Evolutionary conservation across 148 eudicot genomes (phyloP), one percentile per base, ranked within the genome.

Genomic region (Tetragonia tetragonoides): DNA sequence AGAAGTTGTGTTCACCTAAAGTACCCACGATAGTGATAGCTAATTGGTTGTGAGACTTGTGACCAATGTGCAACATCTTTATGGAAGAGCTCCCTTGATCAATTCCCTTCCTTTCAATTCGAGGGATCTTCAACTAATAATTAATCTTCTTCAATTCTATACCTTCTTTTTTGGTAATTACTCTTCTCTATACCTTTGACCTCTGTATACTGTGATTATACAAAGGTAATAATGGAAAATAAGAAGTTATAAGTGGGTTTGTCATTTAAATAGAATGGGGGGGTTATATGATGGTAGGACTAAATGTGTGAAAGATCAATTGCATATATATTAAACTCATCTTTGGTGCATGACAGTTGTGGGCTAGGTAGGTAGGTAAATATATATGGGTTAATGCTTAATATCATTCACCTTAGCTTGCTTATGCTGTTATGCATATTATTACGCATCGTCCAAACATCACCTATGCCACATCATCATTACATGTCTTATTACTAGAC

Each of bases 271-370:
- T 56, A 77, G 61, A 49, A 39, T 17, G 62, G 21, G 37, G 64
- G 66, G 60, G 82, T 0, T 10, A 54, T 10, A 0, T 10, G 11
- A 15, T 4, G 18, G 59, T 11, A 39, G 57, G 21, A 54, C 65
- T 70, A 78, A 63, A 66, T 66, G 78, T 68, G 78, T 66, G 62
- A 65, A 47, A 7, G 34, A 37, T 34, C 49, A 68, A 60, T 57
- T 57, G 59, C 61, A 67, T 11, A 42, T 23, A 67, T 11, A 42
- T 23, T 23, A 17, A 47, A 61, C 51, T 64, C 68, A 49, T 80
- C 82, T 44, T 68, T 54, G 82, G 61, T 74, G 82, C 82, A 75
- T 75, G 82, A 75, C 23, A 74, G 78, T 51, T 80, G 62, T 16
- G 60, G 57, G 46, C 57, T 74, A 60, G 82, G 82, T 79, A 79